Percentiles rank a stretch among this genome's conserved stretches.
Evolutionary conservation across 2,329 filamentous ascomycete species (phyloP).

Genomic region (Cytospora piceicola): DNA sequence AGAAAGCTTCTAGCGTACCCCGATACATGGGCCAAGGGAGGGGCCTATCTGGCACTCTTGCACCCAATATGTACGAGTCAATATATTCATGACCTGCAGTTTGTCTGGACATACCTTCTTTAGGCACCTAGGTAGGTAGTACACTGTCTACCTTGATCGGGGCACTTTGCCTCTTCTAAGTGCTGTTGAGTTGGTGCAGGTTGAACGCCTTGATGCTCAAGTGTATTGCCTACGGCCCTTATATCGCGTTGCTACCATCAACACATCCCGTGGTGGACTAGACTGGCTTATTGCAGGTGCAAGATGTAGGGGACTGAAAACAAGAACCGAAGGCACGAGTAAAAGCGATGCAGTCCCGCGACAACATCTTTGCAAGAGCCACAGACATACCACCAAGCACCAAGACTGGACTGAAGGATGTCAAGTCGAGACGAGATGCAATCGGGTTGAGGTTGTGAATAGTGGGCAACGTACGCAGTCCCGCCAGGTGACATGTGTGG

Average conservation of each 20-base stretch:
- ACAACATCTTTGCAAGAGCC: slow-evolving; percentile 13
- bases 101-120: no score
- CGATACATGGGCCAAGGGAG: no score
- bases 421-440: neutral
- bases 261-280: slow-evolving; percentile 8
- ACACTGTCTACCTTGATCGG: no score
- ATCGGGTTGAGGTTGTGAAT: neutral
- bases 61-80: no score
- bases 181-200: neutral
- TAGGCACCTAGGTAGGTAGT: no score
- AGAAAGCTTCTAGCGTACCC: slow-evolving; percentile 21
- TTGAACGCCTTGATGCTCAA: slow-evolving; percentile 9
- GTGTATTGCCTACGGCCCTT: slow-evolving; percentile 6
- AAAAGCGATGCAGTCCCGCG: slow-evolving; percentile 1
- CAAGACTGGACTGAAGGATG: slow-evolving; percentile 1
- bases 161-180: no score
- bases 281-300: neutral
- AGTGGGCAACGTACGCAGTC: neutral
- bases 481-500: slow-evolving; percentile 8
- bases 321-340: no score
- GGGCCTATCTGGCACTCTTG: neutral
- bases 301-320: no score
- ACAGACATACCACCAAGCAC: neutral
- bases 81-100: neutral
- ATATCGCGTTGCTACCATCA: slow-evolving; percentile 6